Evolutionary conservation across 371 early-diverging fungal genomes (phyloP).

Genomic region (Actinomortierella ambigua): DNA sequence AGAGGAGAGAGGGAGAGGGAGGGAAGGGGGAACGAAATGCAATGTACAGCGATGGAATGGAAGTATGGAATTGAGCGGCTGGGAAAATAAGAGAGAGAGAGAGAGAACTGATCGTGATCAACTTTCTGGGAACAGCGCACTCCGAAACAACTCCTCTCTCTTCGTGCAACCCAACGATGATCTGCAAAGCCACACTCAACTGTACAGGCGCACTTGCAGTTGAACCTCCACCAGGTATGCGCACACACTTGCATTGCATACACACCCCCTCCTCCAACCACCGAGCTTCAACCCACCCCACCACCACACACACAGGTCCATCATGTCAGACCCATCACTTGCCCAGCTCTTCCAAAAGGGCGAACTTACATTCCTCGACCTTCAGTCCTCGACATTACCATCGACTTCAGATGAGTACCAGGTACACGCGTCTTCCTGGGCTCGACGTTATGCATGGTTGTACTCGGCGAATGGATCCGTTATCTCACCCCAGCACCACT

Average conservation of each 20-base stretch:
- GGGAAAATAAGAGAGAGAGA: background rate
- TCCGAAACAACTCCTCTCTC: background rate
- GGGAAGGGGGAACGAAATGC: background rate
- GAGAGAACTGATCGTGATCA: background rate
- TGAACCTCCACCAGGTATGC: background rate
- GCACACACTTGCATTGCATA: background rate
- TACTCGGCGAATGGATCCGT: too few species aligned
- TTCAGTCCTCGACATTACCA: slow-evolving; percentile 28
- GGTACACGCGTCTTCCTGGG: slow-evolving; percentile 19
- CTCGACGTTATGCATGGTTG: background rate
- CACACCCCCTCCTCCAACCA: background rate
- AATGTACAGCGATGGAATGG: background rate
- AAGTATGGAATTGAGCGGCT: background rate
- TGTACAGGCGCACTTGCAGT: background rate
- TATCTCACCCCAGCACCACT: background rate
- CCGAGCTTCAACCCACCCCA: background rate
- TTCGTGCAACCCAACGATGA: background rate
- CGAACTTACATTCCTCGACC: slow-evolving; percentile 28
- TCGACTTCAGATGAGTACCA: slow-evolving; percentile 45
- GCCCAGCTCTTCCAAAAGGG: slow-evolving; percentile 38
- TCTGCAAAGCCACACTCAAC: too few species aligned
- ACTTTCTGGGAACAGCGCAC: background rate
- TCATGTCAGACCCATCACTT: slow-evolving; percentile 28
- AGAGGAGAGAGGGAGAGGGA: background rate
- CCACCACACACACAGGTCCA: background rate